Evolutionary conservation across 2,329 filamentous ascomycete genomes (phyloP), one percentile per base, ranked within the genome.

Genomic region (Clonostachys sp.): DNA sequence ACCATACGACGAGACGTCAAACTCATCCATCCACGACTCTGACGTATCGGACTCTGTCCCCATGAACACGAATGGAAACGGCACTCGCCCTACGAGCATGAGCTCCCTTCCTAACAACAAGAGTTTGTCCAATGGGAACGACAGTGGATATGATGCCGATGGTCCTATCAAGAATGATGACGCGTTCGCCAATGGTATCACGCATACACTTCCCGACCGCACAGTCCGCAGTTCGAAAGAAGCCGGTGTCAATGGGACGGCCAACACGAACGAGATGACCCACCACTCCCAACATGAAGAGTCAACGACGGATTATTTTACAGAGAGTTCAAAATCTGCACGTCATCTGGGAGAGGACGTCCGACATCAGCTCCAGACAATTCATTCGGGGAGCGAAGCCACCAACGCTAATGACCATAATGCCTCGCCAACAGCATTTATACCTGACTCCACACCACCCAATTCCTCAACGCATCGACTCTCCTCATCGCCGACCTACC

Each of bases 401-500:
- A 45, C 60, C 20, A 35, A 18, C 36, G 24, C 24, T 30, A 30
- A 30, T 30, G 24, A 30, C 24, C 24, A 30, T 30, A 30, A 30
- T 30, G 24, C 24, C 24, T 30, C 24, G 24, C 24, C 24, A 30
- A 14, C 36, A 18, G 17, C 36, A 39, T 39, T n/a, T 39, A 8
- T 18, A n/a, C 36, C 36, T 39, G 17, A n/a, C 36, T 39, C 36
- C 14, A 33, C 47, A 12, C 36, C 47, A 12, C 42, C 42, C 13
- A 45, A 42, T 34, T 39, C 18, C 45, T 67, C 65, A 43, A 70
- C 75, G 16, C 79, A 86, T 51, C 75, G 83, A 59, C 82, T 84
- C 55, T 86, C 85, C 5, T 83, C 84, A 3, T 83, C 86, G 10
- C 75, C 84, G 45, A 59, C 80, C 57, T 80, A 82, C 56, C 68